Conservation (phyloP, 352 stramenopile genomes). For the Aphanomyces astaci region DNA sequence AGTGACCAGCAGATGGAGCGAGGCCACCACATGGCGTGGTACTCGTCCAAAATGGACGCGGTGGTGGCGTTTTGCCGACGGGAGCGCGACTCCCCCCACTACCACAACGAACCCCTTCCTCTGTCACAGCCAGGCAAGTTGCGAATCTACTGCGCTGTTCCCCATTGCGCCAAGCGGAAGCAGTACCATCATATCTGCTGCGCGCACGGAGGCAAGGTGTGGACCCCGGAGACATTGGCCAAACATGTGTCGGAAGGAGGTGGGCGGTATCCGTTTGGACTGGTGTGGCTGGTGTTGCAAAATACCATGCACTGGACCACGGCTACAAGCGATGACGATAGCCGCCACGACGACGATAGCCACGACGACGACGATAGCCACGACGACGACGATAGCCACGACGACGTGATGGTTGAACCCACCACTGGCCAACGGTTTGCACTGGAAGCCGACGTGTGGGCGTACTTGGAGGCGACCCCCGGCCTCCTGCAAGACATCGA, state of each 20-base stretch:
- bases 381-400: too few relatives aligned
- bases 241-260: not conserved
- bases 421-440: not conserved
- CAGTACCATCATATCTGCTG: not conserved
- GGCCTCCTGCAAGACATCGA: not conserved
- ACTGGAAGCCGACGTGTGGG: not conserved
- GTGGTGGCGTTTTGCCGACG: too few relatives aligned
- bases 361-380: not conserved
- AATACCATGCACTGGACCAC: not conserved
- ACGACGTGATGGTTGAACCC: not conserved
- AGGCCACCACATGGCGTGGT: too few relatives aligned
- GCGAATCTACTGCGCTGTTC: too few relatives aligned
- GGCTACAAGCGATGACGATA: not conserved
- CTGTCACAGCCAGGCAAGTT: too few relatives aligned
- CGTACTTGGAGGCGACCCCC: not conserved
- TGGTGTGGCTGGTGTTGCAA: not conserved
- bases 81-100: too few relatives aligned
- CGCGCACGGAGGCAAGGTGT: not conserved
- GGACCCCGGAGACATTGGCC: not conserved
- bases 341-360: not conserved
- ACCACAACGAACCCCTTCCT: too few relatives aligned
- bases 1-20: too few relatives aligned
- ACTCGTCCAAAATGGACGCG: too few relatives aligned
- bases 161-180: not conserved
- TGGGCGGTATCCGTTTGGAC: not conserved